phyloP scores from a whole-genome alignment of 2,329 filamentous ascomycete genomes.

The Bisporella sp. region DNA sequence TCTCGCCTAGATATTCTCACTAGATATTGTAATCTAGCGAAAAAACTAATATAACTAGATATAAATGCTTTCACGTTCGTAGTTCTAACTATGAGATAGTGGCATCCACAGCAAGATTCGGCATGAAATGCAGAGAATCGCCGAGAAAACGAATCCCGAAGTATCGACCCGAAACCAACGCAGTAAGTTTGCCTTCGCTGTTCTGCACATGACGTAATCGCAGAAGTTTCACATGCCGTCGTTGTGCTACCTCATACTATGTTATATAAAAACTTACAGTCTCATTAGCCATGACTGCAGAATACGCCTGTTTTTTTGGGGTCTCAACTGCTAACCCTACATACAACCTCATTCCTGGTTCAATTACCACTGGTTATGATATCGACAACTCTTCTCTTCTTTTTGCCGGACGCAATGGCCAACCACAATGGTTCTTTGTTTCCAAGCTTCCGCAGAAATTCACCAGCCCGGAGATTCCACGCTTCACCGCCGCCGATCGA shows the following conservation, averaged over 20 bases:
- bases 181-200: no score
- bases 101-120: constrained; percentile 1
- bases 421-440: constrained; percentile 19
- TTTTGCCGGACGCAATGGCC: constrained; percentile 9
- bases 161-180: background rate
- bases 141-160: background rate
- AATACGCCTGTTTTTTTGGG: constrained; percentile 18
- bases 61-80: no score
- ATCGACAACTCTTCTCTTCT: constrained; percentile 13
- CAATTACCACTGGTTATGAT: constrained; percentile 4
- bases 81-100: no score
- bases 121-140: constrained; percentile 22
- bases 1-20: no score
- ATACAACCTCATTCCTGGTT: constrained; percentile 6
- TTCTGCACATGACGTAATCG: no score
- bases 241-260: no score
- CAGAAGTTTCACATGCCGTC: no score
- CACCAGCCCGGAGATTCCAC: constrained; percentile 11
- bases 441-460: constrained; percentile 11
- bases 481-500: constrained; percentile 8
- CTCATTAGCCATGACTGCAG: constrained; percentile 14
- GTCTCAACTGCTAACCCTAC: constrained; percentile 3
- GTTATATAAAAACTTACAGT: no score
- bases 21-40: no score
- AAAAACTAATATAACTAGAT: no score